Base-by-base conservation (phyloP, 1,284 basidiomycete genomes). In the Cryptococcus amylolentus region DNA sequence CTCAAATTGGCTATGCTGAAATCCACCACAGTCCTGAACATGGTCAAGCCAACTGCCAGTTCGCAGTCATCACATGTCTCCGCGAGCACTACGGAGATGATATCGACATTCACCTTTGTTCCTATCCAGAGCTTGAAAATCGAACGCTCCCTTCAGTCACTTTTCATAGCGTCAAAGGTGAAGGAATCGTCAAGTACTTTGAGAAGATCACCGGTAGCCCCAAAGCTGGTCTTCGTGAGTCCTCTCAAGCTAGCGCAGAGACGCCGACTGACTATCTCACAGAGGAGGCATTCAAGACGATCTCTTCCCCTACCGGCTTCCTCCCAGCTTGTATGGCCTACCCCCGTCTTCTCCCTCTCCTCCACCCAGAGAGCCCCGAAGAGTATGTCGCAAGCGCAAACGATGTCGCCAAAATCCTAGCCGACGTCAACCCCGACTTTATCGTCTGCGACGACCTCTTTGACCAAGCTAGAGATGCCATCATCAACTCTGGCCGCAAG, bases 41-140 rank as follows among this genome's bases (percentile, higher is more conserved):
- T 35, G 65, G 65, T 37, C 61, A 65, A 40, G 52, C 60, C 49
- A 65, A 65, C 40, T 52, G 56, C 0, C 63, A 65, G 12, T 20
- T 67, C 23, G 55, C 57, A 10, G 54, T 57, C 16, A 65, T 67
- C 7, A 20, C 54, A 6, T 49, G 55, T 14, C 49, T 67, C 8
- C 55, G 48, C 9, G 20, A 45, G 35, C 16, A 54, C 9, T 53
- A 65, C 48, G 47, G 42, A 0, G 53, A 56, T 16, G 51, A 54
- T 1, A 39, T 66, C 20, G 62, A 68, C 1, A 47, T 66, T 12
- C 62, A 65, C 48, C 42, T 68, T 5, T 52, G 51, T 3, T 55
- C 57, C 13, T 62, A 44, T 38, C 57, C 57, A 31, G 7, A 26
- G 5, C 42, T 64, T 6, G 16, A 50, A 42, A n/a, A 23, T 2